These are phyloP conservation scores for Rhizopus microsporus DNA, from an alignment of 371 early-diverging fungal species.

Conservation along the genomic window DNA sequence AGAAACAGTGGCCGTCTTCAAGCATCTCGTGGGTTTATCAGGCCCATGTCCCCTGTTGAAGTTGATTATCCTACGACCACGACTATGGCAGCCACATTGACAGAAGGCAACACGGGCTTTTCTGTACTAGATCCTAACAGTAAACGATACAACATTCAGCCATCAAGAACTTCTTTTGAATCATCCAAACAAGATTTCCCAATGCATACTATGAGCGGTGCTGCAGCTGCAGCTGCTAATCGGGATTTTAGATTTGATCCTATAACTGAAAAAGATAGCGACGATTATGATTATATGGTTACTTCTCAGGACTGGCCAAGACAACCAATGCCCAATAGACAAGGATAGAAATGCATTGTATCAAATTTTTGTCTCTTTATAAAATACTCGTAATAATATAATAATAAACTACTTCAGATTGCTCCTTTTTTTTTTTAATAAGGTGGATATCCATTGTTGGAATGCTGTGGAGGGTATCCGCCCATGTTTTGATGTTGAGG, in stretches of 20 bases:
- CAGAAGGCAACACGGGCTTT: not conserved
- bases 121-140: conserved; percentile 8
- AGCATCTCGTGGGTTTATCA: conserved; percentile 22
- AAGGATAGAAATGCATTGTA: not conserved
- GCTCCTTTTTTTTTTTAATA: conserved; percentile 4
- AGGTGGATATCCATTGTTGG: conserved; percentile 16
- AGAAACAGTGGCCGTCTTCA: conserved; percentile 9
- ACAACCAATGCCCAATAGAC: not conserved
- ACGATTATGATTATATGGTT: conserved; percentile 1
- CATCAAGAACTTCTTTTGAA: not conserved
- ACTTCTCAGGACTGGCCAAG: too few relatives aligned
- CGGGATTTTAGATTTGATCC: conserved; percentile 13
- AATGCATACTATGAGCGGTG: conserved; percentile 20
- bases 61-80: conserved; percentile 27
- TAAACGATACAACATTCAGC: conserved; percentile 12
- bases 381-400: not conserved
- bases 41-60: conserved; percentile 42
- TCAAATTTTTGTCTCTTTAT: not conserved
- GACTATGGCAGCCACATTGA: not conserved
- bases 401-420: not conserved
- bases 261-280: not conserved
- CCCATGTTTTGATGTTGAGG: not conserved
- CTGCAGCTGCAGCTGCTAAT: not conserved
- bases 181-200: conserved; percentile 17
- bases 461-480: conserved; percentile 16